Conservation (phyloP, 2,329 filamentous ascomycete species). For the Colletotrichum sidae region DNA sequence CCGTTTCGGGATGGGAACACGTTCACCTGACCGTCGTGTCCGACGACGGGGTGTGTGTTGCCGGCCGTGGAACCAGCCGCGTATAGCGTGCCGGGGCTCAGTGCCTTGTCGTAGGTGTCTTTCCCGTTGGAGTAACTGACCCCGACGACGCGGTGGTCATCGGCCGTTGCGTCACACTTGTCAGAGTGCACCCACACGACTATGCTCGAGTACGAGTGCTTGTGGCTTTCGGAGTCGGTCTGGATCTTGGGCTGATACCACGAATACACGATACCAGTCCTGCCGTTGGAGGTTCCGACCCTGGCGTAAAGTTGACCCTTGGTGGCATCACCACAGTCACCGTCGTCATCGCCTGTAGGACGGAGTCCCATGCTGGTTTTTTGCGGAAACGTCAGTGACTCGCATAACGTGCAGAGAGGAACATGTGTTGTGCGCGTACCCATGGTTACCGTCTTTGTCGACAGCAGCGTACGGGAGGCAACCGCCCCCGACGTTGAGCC, state of each 20-base stretch:
- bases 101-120: background rate
- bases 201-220: constrained; percentile 11
- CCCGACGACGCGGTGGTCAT: background rate
- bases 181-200: constrained; percentile 20
- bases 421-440: background rate
- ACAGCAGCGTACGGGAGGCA: constrained; percentile 19
- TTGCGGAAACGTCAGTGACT: background rate
- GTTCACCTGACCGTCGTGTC: background rate
- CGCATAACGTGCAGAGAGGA: background rate
- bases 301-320: constrained; percentile 14
- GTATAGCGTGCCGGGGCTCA: background rate
- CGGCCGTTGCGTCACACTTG: background rate
- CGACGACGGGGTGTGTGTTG: constrained; percentile 13
- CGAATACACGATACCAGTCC: constrained; percentile 7
- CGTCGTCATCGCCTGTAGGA: background rate
- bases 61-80: background rate
- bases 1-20: background rate
- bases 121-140: constrained; percentile 12
- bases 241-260: constrained; percentile 25
- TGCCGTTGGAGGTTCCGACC: constrained; percentile 4
- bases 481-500: background rate
- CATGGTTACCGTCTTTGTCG: constrained; percentile 8
- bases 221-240: background rate
- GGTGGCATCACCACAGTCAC: background rate
- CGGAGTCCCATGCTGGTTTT: background rate